Evolutionary conservation across 2,329 filamentous ascomycete genomes (phyloP).

Genomic region (Metarhizium rileyi): DNA sequence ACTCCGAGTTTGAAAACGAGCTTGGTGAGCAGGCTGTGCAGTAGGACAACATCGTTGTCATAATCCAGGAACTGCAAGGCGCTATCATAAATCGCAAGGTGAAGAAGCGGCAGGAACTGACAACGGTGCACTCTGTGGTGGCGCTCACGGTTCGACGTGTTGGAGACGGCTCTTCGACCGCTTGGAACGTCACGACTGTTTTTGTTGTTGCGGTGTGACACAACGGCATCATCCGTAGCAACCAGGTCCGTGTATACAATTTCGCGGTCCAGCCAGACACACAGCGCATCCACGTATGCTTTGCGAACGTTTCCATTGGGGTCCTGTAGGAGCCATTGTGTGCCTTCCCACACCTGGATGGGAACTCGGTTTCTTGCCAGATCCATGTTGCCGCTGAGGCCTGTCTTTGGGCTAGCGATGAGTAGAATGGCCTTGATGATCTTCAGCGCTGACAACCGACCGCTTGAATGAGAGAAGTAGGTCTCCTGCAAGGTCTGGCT

Average conservation of each 20-base stretch:
- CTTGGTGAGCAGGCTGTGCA: constrained; percentile 67
- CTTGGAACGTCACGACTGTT: constrained; percentile 31
- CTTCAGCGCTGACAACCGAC: constrained; percentile 58
- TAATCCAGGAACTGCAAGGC: constrained; percentile 63
- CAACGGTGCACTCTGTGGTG: constrained; percentile 40
- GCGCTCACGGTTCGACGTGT: constrained; percentile 52
- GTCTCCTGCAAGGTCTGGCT: constrained; percentile 38
- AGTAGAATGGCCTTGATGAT: constrained; percentile 74
- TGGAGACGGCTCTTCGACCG: constrained; percentile 58
- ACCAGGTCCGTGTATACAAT: constrained; percentile 57
- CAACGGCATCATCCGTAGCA: constrained; percentile 46
- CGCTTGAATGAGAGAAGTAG: constrained; percentile 42
- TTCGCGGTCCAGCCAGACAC: constrained; percentile 79
- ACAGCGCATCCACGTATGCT: constrained; percentile 74
- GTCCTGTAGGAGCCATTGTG: constrained; percentile 83
- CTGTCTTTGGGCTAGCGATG: constrained; percentile 64
- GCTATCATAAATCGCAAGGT: constrained; percentile 84
- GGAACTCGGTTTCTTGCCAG: constrained; percentile 67
- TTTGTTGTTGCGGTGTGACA: constrained; percentile 34
- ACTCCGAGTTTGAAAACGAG: constrained; percentile 71
- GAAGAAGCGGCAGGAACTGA: constrained; percentile 73
- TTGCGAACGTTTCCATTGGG: constrained; percentile 67
- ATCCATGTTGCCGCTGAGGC: constrained; percentile 46
- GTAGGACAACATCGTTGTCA: constrained; percentile 64
- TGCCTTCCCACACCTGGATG: constrained; percentile 88